Evolutionary conservation across 176 grass and related monocot genomes (phyloP), one percentile per base, ranked within the genome.

Genomic region (Pontederia crassipes): DNA sequence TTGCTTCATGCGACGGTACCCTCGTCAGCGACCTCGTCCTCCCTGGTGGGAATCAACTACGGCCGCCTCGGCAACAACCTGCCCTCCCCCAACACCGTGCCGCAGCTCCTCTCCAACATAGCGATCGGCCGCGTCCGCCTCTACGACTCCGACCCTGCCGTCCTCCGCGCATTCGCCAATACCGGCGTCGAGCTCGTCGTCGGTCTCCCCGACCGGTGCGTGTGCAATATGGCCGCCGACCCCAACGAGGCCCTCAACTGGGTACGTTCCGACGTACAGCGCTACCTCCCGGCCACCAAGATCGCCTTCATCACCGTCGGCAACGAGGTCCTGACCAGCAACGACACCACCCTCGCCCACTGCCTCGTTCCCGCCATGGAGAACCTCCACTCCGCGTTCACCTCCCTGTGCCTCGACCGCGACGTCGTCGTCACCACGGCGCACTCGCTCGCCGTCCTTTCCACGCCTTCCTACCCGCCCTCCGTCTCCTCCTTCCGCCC

Each of bases 141-240:
- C 35, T 62, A 62, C 15, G 59, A 62, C n/a, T 28, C 59, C 12
- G 59, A 62, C 4, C 35, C 13, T 9, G 14, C 32, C 59, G 59
- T 62, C 59, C 59, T 62, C 59, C 59, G 35, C 13, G 29, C 59
- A 3, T 62, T 62, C 32, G 29, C 59, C 3, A 62, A 62, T 32
- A 62, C 59, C 59, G 59, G 59, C 59, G 59, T 62, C 59, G 59
- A 62, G 32, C 59, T 62, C 59, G 35, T 62, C 14, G 59, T 62
- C 35, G 59, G 59, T 13, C 28, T 62, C 13, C 59, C 59, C 29
- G 59, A 62, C 59, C 28, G 28, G 14, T 62, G 59, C 59, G 32
- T 62, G 12, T 40, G 32, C 5, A n/a, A 28, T 2, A 28, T 62
- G 3, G 59, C 59, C 9, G 59, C 35, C 29, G 59, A 62, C 35